Evolutionary conservation across 305 asterid genomes (phyloP).

Genomic region (Fraxinus baroniana): DNA sequence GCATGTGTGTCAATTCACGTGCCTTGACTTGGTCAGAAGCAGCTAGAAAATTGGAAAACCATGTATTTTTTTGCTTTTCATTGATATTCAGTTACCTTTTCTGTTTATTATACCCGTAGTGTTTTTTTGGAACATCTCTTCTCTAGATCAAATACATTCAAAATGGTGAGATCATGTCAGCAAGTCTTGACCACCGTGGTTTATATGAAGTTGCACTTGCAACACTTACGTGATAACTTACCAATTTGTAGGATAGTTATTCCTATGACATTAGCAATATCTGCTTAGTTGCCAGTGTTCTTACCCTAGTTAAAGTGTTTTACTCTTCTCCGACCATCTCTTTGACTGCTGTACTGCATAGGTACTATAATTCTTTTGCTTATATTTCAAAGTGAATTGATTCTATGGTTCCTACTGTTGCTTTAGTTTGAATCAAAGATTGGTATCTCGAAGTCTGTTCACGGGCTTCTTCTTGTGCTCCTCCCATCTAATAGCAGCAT

Average conservation of each 20-base stretch:
- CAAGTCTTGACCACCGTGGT: neutral
- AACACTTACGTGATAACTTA: neutral
- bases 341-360: neutral
- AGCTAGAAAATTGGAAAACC: neutral
- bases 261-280: neutral
- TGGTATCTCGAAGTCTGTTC: neutral
- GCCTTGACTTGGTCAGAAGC: neutral
- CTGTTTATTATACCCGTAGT: neutral
- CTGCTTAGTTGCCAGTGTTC: neutral
- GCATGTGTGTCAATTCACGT: neutral
- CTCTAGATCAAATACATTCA: neutral
- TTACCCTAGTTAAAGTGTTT: neutral
- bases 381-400: neutral
- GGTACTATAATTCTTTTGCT: neutral
- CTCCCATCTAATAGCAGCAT: neutral
- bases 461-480: neutral
- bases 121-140: neutral
- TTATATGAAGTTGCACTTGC: neutral
- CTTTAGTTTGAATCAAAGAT: neutral
- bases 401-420: neutral
- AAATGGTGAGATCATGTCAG: neutral
- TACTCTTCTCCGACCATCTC: neutral
- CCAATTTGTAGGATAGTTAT: neutral
- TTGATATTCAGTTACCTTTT: neutral
- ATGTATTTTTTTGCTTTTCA: neutral